A percentile compares a stretch with the other conserved stretches of the same genome.
phyloP scores from a whole-genome alignment of 2,329 filamentous ascomycete genomes.

The Trichoderma lentiforme region DNA sequence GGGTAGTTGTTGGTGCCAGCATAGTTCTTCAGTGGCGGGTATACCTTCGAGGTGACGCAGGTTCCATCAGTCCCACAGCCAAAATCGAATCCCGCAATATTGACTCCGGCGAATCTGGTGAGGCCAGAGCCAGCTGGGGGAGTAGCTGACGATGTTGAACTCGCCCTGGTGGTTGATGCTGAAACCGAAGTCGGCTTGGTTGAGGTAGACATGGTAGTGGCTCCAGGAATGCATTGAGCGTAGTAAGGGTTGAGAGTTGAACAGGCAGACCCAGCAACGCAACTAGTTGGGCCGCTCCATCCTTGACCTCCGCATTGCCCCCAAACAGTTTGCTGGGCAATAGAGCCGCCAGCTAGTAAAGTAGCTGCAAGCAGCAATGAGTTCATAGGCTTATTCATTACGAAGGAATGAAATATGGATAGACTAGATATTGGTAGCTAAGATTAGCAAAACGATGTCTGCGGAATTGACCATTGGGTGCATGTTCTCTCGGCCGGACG shows the following conservation, averaged over 20 bases:
- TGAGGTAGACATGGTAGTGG: not conserved
- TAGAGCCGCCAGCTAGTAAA: not conserved
- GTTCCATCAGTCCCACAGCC: slow-evolving; percentile 42
- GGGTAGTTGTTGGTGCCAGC: slow-evolving; percentile 25
- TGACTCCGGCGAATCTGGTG: not conserved
- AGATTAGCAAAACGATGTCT: not conserved
- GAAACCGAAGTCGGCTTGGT: not conserved
- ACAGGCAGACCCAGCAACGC: not conserved
- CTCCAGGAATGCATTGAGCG: slow-evolving; percentile 1
- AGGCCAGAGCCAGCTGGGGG: not conserved
- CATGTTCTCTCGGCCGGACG: not conserved
- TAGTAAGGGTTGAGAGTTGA: slow-evolving; percentile 2
- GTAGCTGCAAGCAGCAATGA: not conserved
- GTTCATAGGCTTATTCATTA: not conserved
- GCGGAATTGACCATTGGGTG: not conserved
- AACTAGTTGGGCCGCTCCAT: not conserved
- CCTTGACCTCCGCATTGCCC: slow-evolving; percentile 5
- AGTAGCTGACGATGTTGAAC: not conserved
- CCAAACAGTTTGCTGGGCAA: slow-evolving; percentile 7
- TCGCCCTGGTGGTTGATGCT: not conserved
- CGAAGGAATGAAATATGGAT: not conserved
- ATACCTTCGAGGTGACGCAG: slow-evolving; percentile 18
- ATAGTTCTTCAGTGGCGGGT: slow-evolving; percentile 30
- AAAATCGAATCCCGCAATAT: slow-evolving; percentile 32
- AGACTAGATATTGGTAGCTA: not conserved